Evolutionary conservation across 2,329 filamentous ascomycete genomes (phyloP).

Genomic region (Geosmithia putterillii): DNA sequence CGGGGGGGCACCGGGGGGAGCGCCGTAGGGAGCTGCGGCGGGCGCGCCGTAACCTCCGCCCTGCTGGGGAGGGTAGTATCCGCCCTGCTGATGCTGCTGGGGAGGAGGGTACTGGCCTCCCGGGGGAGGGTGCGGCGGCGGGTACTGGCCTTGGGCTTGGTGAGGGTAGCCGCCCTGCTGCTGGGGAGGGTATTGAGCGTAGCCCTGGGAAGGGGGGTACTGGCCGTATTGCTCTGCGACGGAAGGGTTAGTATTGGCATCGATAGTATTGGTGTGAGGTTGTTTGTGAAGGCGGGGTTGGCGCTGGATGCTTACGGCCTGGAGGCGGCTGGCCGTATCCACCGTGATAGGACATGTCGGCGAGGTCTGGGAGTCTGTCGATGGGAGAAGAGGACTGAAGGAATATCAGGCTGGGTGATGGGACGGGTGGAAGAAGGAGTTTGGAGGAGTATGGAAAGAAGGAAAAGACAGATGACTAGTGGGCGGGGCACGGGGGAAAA

Average conservation of each 20-base stretch:
- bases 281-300: not conserved
- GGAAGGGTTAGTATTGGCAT: too few species aligned
- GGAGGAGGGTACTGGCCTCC: conserved; percentile 22
- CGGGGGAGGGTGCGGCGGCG: too few species aligned
- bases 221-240: too few species aligned
- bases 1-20: conserved; percentile 3
- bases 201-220: conserved; percentile 23
- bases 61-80: conserved; percentile 8
- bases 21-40: conserved; percentile 13
- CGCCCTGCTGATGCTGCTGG: conserved; percentile 15
- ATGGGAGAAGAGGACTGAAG: too few species aligned
- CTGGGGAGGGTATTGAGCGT: conserved; percentile 22
- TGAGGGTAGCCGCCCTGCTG: conserved; percentile 17
- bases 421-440: too few species aligned
- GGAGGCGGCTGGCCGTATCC: conserved; percentile 16
- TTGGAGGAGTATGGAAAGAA: too few species aligned
- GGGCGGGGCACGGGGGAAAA: too few species aligned
- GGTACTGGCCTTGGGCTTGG: conserved; percentile 17
- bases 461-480: too few species aligned
- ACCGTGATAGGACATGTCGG: conserved; percentile 22
- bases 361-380: not conserved
- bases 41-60: conserved; percentile 5
- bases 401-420: too few species aligned
- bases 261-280: too few species aligned
- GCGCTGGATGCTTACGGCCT: conserved; percentile 18